Conservation (phyloP, 768 basidiomycete species). For the Piloderma croceum region DNA sequence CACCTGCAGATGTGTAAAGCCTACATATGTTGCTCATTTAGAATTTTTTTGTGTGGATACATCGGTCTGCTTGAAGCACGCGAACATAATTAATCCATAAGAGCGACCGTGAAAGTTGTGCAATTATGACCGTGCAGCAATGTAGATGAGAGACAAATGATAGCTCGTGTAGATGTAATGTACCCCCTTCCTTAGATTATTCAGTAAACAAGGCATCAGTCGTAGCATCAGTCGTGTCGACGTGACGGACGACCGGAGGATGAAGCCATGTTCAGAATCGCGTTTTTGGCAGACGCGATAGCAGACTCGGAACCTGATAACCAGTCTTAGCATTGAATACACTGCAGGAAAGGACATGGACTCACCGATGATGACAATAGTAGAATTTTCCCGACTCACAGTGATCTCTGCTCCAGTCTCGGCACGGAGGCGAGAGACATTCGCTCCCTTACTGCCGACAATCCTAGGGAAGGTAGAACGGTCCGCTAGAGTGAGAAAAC, state of each 20-base stretch:
- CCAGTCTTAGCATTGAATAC: background rate
- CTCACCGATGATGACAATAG: constrained; percentile 83
- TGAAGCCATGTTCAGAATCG: constrained; percentile 66
- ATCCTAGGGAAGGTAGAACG: constrained; percentile 88
- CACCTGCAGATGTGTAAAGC: constrained; percentile 33
- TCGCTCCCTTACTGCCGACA: constrained; percentile 87
- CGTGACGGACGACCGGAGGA: no score
- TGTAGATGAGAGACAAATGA: no score
- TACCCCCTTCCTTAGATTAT: no score
- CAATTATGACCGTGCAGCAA: no score
- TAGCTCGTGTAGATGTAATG: no score
- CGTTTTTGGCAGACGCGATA: constrained; percentile 68
- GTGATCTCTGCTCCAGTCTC: constrained; percentile 92
- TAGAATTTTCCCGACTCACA: constrained; percentile 82
- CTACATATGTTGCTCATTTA: no score
- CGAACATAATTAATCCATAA: no score
- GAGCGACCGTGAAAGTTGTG: no score
- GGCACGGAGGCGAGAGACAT: constrained; percentile 78
- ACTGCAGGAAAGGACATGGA: constrained; percentile 6
- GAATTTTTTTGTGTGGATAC: constrained; percentile 12
- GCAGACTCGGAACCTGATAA: constrained; percentile 60
- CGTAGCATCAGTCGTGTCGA: no score
- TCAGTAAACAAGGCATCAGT: no score
- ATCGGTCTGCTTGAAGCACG: no score
- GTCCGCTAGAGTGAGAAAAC: constrained; percentile 78